phyloP scores from a whole-genome alignment of 441 rosid genomes.

The Syzygium malaccense region DNA sequence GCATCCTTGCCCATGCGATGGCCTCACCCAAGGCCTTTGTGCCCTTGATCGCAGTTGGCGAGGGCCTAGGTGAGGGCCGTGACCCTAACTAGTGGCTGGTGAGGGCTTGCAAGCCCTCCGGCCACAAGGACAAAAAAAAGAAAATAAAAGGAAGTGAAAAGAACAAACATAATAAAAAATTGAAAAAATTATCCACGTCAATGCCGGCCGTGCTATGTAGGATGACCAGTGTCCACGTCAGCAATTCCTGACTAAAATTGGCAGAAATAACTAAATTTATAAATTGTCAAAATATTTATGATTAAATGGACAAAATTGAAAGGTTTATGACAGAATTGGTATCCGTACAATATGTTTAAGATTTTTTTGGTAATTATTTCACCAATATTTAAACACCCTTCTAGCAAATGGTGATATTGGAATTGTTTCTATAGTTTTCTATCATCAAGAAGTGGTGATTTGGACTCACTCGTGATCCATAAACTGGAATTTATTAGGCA shows the following conservation, averaged over 20 bases:
- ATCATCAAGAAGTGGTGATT: not conserved
- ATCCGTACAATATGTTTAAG: accelerated
- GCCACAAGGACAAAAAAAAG: not conserved
- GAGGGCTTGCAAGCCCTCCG: accelerated
- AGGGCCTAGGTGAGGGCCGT: not conserved
- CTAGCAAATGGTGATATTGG: not conserved
- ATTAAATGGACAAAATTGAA: not conserved
- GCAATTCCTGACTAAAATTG: accelerated
- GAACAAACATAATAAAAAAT: not conserved
- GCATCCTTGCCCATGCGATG: not conserved
- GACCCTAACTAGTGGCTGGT: accelerated
- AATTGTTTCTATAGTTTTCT: not conserved
- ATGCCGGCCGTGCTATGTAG: accelerated
- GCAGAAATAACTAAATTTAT: accelerated
- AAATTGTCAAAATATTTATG: not conserved
- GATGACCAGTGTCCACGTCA: accelerated
- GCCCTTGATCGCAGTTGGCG: accelerated
- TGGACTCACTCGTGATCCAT: not conserved
- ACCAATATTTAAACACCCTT: not conserved
- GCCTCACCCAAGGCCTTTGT: not conserved
- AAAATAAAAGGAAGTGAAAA: not conserved
- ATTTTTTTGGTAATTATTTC: not conserved
- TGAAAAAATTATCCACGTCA: not conserved
- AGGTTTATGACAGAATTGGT: accelerated
- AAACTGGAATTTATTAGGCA: not conserved